Evolutionary conservation across 2,329 filamentous ascomycete genomes (phyloP).

Genomic region (Xylariaceae sp.): DNA sequence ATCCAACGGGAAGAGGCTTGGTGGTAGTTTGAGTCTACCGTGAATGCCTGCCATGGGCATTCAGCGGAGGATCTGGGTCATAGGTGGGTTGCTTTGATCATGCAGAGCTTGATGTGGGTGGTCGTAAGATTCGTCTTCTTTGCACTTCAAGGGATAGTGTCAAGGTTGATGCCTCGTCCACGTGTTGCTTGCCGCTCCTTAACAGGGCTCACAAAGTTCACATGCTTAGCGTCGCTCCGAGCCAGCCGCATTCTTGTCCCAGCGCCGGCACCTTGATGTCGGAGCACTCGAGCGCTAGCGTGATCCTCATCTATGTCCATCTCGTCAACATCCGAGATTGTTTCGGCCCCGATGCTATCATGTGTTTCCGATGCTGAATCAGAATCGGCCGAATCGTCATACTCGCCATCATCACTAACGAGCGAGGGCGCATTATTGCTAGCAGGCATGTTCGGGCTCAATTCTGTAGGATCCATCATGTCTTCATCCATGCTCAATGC

Average conservation of each 20-base stretch:
- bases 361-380: constrained; percentile 54
- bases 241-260: constrained; percentile 45
- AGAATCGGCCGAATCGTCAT: constrained; percentile 65
- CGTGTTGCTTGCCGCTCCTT: constrained; percentile 36
- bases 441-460: constrained; percentile 65
- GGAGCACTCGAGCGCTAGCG: constrained; percentile 40
- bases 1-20: constrained; percentile 17
- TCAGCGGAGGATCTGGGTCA: too few relatives aligned
- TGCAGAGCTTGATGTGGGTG: too few relatives aligned
- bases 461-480: constrained; percentile 53
- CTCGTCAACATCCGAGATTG: constrained; percentile 58
- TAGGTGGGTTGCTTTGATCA: too few relatives aligned
- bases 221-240: constrained; percentile 53
- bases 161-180: constrained; percentile 14
- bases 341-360: constrained; percentile 55
- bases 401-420: constrained; percentile 77
- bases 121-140: constrained; percentile 16
- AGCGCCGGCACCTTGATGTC: constrained; percentile 37
- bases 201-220: constrained; percentile 52
- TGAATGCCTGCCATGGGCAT: too few relatives aligned
- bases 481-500: constrained; percentile 41
- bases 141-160: constrained; percentile 4
- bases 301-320: constrained; percentile 58
- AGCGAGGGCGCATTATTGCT: constrained; percentile 76
- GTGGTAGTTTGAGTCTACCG: too few relatives aligned